Base-by-base conservation (phyloP, 352 stramenopile genomes). In the Lagenidium sp. region DNA sequence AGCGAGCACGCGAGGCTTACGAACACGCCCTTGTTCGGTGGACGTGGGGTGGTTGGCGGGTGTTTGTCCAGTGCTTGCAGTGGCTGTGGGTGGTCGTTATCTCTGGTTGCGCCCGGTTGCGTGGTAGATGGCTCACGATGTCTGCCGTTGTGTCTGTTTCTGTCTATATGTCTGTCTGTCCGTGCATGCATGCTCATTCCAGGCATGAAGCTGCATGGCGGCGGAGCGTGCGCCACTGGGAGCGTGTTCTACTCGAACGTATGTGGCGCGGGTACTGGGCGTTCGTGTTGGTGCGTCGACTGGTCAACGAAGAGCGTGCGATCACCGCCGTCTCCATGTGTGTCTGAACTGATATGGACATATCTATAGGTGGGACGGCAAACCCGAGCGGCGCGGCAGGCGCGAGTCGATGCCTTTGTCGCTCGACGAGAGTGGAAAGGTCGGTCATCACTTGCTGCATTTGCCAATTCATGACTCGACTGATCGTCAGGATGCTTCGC, bases 51-150 rank as follows among this genome's bases (percentile, higher is more conserved):
- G 55, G 59, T 0, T 85, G 73, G 73, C 44, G 26, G 11, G 18
- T 75, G 4, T 77, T 67, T 36, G 53, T 44, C 28, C 20, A n/a
- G 2, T 85, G 64, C 11, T 72, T 72, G 56, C 32, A 57, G 23
- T 50, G 68, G 21, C 47, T 85, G 67, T 80, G 44, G 34, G 66
- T 45, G 23, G 19, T 29, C 1, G 39, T 7, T 6, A 22, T 31
- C 29, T 13, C 8, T 32, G 8, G 28, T 32, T 8, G 15, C 28
- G 28, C 15, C 8, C 28, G 8, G 28, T 32, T 34, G 28, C 18
- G n/a, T n/a, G n/a, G n/a, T n/a, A n/a, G n/a, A n/a, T n/a, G n/a
- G 29, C 16, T 46, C 34, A 10, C 5, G 11, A 34, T 44, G 8
- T 25, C 16, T 41, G 7, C 1, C 56, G 13, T 5, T 37, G 20